phyloP scores from a whole-genome alignment of 2,329 filamentous ascomycete genomes.

The Colletotrichum sp. region DNA sequence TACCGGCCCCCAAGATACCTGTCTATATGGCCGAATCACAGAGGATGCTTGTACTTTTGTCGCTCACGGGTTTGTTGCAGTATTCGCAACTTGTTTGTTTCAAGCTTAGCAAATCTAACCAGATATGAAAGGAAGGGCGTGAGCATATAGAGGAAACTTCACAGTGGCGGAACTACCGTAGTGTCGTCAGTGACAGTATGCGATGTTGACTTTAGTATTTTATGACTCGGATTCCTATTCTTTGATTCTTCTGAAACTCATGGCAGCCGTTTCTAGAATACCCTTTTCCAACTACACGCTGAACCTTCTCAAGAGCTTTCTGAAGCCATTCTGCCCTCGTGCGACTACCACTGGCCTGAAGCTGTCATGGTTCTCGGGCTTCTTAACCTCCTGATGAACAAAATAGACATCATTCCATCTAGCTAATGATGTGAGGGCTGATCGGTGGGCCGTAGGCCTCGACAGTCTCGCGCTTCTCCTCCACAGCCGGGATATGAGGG shows the following conservation, averaged over 20 bases:
- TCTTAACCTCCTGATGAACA: background rate
- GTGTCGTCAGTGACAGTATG: background rate
- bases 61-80: background rate
- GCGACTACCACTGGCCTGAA: background rate
- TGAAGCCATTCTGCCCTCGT: background rate
- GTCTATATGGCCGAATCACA: background rate
- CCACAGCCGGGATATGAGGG: background rate
- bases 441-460: constrained; percentile 8
- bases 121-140: background rate
- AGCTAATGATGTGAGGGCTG: constrained; percentile 7
- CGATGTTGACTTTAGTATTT: background rate
- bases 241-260: background rate
- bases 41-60: background rate
- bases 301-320: background rate
- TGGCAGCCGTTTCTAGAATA: background rate
- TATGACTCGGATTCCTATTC: background rate
- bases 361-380: background rate
- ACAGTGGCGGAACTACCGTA: background rate
- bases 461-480: background rate
- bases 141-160: background rate
- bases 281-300: background rate
- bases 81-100: background rate
- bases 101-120: background rate
- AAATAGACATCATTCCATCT: background rate
- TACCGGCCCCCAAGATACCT: background rate